These are phyloP conservation scores for Blastobotrys buckinghamii DNA, from an alignment of 1,139 yeast species.

Conservation along the genomic window DNA sequence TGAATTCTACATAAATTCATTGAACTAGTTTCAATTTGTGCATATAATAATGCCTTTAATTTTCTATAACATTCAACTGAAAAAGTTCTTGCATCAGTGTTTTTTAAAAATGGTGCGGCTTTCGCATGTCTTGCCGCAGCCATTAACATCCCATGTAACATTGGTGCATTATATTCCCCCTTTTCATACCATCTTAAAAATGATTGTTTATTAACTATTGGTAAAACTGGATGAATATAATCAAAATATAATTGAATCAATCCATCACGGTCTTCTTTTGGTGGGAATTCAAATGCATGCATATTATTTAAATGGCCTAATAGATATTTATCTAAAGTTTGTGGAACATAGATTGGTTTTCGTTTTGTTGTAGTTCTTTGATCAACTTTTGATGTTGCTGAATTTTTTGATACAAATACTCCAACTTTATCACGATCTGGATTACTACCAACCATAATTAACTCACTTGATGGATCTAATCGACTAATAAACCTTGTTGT, in stretches of 20 bases:
- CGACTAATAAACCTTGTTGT: constrained; percentile 15
- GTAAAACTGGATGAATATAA: constrained; percentile 54
- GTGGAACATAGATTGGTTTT: constrained; percentile 14
- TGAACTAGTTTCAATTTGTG: constrained; percentile 40
- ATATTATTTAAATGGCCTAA: constrained; percentile 18
- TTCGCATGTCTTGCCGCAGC: constrained; percentile 21
- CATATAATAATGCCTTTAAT: constrained; percentile 38
- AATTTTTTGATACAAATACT: constrained; percentile 15
- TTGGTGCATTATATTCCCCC: constrained; percentile 17
- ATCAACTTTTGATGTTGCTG: background rate
- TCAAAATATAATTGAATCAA: constrained; percentile 51
- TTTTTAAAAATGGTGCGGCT: constrained; percentile 15
- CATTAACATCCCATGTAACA: constrained; percentile 22
- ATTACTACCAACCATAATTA: constrained; percentile 13
- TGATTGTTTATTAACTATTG: constrained; percentile 41
- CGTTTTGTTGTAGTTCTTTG: background rate
- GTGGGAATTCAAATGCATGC: constrained; percentile 51
- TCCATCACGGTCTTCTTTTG: constrained; percentile 44
- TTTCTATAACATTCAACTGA: constrained; percentile 27
- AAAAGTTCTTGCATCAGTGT: constrained; percentile 20
- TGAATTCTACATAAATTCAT: constrained; percentile 34
- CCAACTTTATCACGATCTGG: constrained; percentile 20
- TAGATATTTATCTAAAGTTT: constrained; percentile 15
- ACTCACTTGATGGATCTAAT: constrained; percentile 20
- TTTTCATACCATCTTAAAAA: constrained; percentile 11